phyloP scores from a whole-genome alignment of 2,329 filamentous ascomycete species.

The Monosporascus sp. region DNA sequence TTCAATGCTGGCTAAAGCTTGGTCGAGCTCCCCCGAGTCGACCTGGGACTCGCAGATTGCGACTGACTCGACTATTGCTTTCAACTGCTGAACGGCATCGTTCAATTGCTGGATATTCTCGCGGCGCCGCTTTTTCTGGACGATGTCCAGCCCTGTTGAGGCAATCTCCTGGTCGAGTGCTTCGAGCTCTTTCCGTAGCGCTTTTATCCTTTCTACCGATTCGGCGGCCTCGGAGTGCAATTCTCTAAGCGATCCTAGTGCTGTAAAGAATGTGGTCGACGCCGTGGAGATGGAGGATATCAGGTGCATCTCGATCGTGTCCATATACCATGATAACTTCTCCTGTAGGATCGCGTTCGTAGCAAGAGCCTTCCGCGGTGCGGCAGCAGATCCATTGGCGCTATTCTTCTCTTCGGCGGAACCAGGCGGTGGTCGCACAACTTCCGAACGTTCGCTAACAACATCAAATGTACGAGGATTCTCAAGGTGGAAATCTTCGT shows the following conservation, averaged over 20 bases:
- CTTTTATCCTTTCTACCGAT: constrained; percentile 82
- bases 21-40: constrained; percentile 76
- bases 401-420: constrained; percentile 48
- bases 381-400: constrained; percentile 52
- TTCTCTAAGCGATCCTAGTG: constrained; percentile 83
- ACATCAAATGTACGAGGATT: constrained; percentile 96
- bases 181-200: constrained; percentile 71
- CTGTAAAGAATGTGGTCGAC: constrained; percentile 93
- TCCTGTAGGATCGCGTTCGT: constrained; percentile 97
- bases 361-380: constrained; percentile 78
- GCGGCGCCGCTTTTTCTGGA: constrained; percentile 73
- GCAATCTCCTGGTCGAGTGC: constrained; percentile 84
- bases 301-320: constrained; percentile 94
- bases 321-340: constrained; percentile 99
- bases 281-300: constrained; percentile 95
- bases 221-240: constrained; percentile 88
- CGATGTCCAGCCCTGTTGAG: constrained; percentile 75
- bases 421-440: constrained; percentile 66
- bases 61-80: constrained; percentile 70
- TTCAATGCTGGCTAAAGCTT: constrained; percentile 73
- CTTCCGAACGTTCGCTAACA: constrained; percentile 91
- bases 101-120: constrained; percentile 82
- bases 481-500: constrained; percentile 89
- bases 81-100: constrained; percentile 77
- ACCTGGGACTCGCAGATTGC: constrained; percentile 74